Evolutionary conservation across 148 eudicot genomes (phyloP).

Genomic region (Chenopodium quinoa): DNA sequence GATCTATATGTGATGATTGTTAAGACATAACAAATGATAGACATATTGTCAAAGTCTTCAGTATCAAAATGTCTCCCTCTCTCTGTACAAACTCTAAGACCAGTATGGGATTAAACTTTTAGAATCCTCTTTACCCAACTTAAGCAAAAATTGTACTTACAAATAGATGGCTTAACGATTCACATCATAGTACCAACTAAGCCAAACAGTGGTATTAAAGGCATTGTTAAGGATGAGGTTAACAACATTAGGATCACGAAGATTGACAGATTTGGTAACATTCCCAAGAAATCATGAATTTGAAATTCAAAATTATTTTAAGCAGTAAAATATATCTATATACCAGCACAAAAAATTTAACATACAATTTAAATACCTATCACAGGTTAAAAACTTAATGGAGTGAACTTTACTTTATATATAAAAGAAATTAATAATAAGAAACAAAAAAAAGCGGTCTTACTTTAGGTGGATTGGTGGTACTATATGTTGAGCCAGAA

Average conservation of each 20-base stretch:
- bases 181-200: not conserved
- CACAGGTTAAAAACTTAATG: not conserved
- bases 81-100: not conserved
- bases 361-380: no score
- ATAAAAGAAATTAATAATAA: not conserved
- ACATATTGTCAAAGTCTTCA: not conserved
- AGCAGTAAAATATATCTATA: not conserved
- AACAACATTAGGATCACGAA: not conserved
- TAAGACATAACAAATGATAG: conserved; percentile 41
- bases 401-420: not conserved
- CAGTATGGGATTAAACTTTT: not conserved
- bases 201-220: not conserved
- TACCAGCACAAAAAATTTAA: not conserved
- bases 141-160: not conserved
- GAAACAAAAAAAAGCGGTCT: not conserved
- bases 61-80: no score
- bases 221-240: not conserved
- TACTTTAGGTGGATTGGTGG: not conserved
- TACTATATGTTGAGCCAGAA: not conserved
- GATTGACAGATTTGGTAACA: not conserved
- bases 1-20: conserved; percentile 70
- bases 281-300: not conserved
- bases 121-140: not conserved
- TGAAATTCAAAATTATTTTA: not conserved
- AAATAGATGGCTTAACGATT: not conserved